Evolutionary conservation across 495 filamentous ascomycete species (phyloP).

Genomic region (Neurospora sp.): DNA sequence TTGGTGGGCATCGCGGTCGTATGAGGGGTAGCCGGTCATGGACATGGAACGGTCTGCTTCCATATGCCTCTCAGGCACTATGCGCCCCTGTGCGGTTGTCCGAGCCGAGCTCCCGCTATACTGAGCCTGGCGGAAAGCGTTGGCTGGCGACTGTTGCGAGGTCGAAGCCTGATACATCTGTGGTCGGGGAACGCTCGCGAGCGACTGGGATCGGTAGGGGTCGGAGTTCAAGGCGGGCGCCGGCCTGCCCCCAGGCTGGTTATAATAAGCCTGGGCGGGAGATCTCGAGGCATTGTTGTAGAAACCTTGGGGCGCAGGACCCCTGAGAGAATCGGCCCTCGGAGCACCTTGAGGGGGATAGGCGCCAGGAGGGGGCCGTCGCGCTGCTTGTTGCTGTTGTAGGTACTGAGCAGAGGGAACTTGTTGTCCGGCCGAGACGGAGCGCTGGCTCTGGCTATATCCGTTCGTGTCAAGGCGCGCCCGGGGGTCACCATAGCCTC

Average conservation of each 20-base stretch:
- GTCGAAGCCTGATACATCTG: slow-evolving; percentile 55
- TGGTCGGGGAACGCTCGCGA: slow-evolving; percentile 63
- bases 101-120: slow-evolving; percentile 53
- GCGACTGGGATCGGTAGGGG: slow-evolving; percentile 80
- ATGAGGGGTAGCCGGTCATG: slow-evolving; percentile 68
- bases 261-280: slow-evolving; percentile 45
- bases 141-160: slow-evolving; percentile 56
- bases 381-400: slow-evolving; percentile 25
- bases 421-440: slow-evolving; percentile 35
- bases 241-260: slow-evolving; percentile 32
- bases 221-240: slow-evolving; percentile 74
- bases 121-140: slow-evolving; percentile 64
- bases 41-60: slow-evolving; percentile 87
- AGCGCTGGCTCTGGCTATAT: slow-evolving; percentile 46
- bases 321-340: slow-evolving; percentile 26
- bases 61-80: slow-evolving; percentile 75
- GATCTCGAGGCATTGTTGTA: slow-evolving; percentile 43
- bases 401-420: slow-evolving; percentile 28
- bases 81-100: slow-evolving; percentile 81
- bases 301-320: slow-evolving; percentile 42
- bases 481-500: slow-evolving; percentile 32
- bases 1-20: slow-evolving; percentile 70
- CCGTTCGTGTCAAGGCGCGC: slow-evolving; percentile 36
- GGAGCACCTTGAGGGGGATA: background rate
- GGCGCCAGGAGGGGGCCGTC: slow-evolving; percentile 49